Conservation (phyloP, 2,329 filamentous ascomycete species). For the Colletotrichum magnum region DNA sequence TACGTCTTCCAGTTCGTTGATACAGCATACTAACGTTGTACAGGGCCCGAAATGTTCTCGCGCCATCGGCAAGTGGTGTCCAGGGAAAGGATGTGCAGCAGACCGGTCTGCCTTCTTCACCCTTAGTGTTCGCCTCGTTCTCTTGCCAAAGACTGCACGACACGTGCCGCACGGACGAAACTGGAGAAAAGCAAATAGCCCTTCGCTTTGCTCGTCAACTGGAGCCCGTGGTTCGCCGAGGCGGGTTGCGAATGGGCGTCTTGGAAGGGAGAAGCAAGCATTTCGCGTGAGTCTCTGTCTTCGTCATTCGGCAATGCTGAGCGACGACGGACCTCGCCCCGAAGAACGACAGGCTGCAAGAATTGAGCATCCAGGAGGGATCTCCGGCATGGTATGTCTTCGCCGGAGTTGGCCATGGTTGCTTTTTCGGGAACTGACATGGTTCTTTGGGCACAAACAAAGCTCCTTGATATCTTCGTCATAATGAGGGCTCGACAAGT, state of each 20-base stretch:
- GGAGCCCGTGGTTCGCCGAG: not conserved
- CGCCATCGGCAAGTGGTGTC: constrained; percentile 16
- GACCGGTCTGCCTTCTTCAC: constrained; percentile 8
- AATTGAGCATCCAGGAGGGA: constrained; percentile 1
- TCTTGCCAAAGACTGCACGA: constrained; percentile 1
- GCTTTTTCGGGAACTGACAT: constrained; percentile 36
- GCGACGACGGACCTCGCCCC: not conserved
- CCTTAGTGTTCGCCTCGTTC: constrained; percentile 4
- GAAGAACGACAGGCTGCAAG: constrained; percentile 1
- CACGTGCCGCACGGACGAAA: constrained; percentile 21
- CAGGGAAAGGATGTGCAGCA: constrained; percentile 11
- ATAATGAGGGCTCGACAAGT: constrained; percentile 8
- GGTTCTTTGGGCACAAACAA: constrained; percentile 26
- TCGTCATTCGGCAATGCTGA: not conserved
- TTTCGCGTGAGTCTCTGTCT: constrained; percentile 8
- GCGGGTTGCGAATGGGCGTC: not conserved
- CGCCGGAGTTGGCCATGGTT: constrained; percentile 9
- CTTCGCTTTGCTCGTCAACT: constrained; percentile 6
- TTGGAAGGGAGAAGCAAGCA: constrained; percentile 26
- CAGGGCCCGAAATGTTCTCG: not conserved
- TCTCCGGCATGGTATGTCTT: constrained; percentile 10
- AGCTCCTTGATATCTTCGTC: constrained; percentile 21
- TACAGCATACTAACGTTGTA: not conserved
- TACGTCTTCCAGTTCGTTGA: not conserved
- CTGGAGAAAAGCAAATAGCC: constrained; percentile 15